Percentiles rank a stretch among this genome's conserved stretches.
phyloP scores from a whole-genome alignment of 139 green algal genomes.

The Deuterostichococcus epilithicus region DNA sequence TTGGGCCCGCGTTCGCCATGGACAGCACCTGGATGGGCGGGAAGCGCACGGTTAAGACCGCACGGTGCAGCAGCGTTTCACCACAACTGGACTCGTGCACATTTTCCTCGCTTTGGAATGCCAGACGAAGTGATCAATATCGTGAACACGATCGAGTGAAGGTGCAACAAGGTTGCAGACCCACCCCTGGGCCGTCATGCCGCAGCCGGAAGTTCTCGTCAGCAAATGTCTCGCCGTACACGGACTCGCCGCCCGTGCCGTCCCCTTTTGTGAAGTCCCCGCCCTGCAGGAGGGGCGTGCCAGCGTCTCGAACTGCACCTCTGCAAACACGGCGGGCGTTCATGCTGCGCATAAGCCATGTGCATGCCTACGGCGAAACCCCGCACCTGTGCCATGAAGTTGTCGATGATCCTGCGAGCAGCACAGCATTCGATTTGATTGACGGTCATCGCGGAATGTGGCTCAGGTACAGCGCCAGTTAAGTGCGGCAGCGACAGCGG shows the following conservation, averaged over 20 bases:
- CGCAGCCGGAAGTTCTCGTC: conserved; percentile 89
- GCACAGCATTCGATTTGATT: too few relatives aligned
- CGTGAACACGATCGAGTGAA: neutral
- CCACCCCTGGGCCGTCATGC: conserved; percentile 65
- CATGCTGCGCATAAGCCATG: too few relatives aligned
- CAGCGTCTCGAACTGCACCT: too few relatives aligned
- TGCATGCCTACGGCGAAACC: neutral
- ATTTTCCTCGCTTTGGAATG: neutral
- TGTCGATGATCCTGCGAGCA: too few relatives aligned
- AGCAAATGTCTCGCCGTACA: conserved; percentile 81
- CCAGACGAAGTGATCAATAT: neutral
- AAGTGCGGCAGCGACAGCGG: too few relatives aligned
- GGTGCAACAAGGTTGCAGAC: neutral
- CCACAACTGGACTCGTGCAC: neutral
- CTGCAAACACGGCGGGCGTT: neutral
- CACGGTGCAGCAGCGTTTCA: conserved; percentile 33
- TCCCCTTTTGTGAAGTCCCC: conserved; percentile 81
- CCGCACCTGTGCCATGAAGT: too few relatives aligned
- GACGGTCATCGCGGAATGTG: too few relatives aligned
- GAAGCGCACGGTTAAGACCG: conserved; percentile 81
- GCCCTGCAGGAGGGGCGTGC: too few relatives aligned
- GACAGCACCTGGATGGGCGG: conserved; percentile 58
- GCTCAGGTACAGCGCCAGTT: too few relatives aligned
- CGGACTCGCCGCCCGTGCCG: conserved; percentile 84
- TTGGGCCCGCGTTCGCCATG: conserved; percentile 69